phyloP scores from a whole-genome alignment of 2,329 filamentous ascomycete species.

The Ramularia endophylla region DNA sequence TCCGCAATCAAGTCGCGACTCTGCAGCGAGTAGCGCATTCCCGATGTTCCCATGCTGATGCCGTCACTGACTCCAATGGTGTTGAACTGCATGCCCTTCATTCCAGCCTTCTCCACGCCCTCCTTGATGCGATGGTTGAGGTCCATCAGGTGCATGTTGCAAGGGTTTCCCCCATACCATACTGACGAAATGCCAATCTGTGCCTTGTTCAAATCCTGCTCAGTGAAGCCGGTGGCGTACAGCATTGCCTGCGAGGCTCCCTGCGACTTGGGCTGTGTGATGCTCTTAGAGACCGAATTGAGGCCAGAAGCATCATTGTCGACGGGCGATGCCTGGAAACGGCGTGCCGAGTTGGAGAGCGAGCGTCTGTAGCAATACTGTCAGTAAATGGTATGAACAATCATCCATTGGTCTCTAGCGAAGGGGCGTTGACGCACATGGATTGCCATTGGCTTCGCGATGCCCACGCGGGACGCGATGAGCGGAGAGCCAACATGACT shows the following conservation, averaged over 20 bases:
- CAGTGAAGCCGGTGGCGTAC: slow-evolving; percentile 84
- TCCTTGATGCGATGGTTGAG: slow-evolving; percentile 73
- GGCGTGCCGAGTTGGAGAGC: slow-evolving; percentile 16
- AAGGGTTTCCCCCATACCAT: slow-evolving; percentile 97
- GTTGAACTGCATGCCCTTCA: slow-evolving; percentile 97
- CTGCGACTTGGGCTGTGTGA: slow-evolving; percentile 97
- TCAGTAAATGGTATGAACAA: background rate
- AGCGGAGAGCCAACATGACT: slow-evolving; percentile 14
- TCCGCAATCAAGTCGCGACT: slow-evolving; percentile 96
- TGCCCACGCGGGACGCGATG: slow-evolving; percentile 19
- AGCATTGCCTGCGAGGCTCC: slow-evolving; percentile 99
- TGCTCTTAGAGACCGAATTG: slow-evolving; percentile 76
- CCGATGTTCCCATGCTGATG: slow-evolving; percentile 96
- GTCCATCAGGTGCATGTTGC: slow-evolving; percentile 97
- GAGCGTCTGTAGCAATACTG: slow-evolving; percentile 14
- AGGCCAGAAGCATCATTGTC: slow-evolving; percentile 40
- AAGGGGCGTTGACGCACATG: slow-evolving; percentile 10
- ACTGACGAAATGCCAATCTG: slow-evolving; percentile 98
- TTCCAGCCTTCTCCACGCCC: slow-evolving; percentile 63
- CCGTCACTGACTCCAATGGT: slow-evolving; percentile 96
- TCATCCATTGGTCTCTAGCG: background rate
- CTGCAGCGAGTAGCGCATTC: slow-evolving; percentile 81
- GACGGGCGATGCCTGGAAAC: slow-evolving; percentile 18
- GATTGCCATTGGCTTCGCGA: slow-evolving; percentile 18
- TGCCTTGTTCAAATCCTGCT: slow-evolving; percentile 88